Base-by-base conservation (phyloP, 2,329 filamentous ascomycete species). In the Exophiala sp. region DNA sequence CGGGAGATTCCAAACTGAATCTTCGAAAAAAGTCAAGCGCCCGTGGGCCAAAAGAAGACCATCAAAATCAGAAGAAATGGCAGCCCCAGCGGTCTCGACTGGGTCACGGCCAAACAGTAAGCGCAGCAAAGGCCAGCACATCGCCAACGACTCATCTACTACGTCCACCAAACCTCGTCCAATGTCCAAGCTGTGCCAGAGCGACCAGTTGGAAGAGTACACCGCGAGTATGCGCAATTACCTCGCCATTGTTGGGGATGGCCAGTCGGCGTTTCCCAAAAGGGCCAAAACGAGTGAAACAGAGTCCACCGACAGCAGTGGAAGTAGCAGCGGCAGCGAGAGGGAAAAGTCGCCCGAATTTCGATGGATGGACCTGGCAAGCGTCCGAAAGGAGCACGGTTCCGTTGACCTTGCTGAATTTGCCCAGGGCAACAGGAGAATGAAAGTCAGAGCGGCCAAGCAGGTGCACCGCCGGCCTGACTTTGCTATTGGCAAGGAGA, bases 221-320 rank as follows among this genome's bases (percentile, higher is more conserved):
- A 57, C 58, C 5, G 56, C 55, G n/a, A 62, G 62, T 46, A 62
- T 63, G 60, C 54, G 55, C 12, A 50, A 41, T 29, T 63, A 59
- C 45, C 52, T 63, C 12, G 62, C 55, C 33, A 54, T 38, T 21
- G 42, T 55, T 12, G 54, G 59, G 20, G 45, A 48, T 14, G 21
- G 20, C 20, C 41, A 20, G 12, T n/a, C 20, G 14, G 20, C 21
- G 41, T 32, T 8, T 29, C 24, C 41, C 48, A 52, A n/a, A 5
- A 21, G n/a, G 18, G 43, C 10, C 18, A 24, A 12, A 24, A 35
- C 18, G 52, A 54, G 34, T 49, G 52, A 21, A 60, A 52, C 47
- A 47, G 50, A 14, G 50, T 43, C 48, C 52, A 50, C 16, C 38
- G 43, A 50, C 5, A 52, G 48, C 52, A 42, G 61, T 29, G 38